Evolutionary conservation across 257 asterid species (phyloP).

Genomic region (Capsicum baccatum): DNA sequence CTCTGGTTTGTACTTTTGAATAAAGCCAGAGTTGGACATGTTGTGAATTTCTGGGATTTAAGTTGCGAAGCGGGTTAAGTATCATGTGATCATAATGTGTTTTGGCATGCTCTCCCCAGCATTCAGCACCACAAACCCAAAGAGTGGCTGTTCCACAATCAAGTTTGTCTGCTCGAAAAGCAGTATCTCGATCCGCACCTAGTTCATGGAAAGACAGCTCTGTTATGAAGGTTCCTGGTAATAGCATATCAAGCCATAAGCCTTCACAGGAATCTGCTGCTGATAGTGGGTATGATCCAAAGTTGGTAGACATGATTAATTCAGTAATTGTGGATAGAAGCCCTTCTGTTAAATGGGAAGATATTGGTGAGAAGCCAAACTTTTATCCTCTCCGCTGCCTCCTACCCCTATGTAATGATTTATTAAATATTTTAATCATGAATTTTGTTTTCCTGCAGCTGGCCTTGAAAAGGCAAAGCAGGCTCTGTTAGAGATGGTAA

Average conservation of each 20-base stretch:
- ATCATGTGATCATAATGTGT: constrained; percentile 21
- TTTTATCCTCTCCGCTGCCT: constrained; percentile 26
- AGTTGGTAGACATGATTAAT: constrained; percentile 89
- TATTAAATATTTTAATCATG: neutral
- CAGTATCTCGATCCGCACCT: constrained; percentile 51
- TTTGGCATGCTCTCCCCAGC: constrained; percentile 46
- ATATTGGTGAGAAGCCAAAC: constrained; percentile 70
- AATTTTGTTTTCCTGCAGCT: constrained; percentile 56
- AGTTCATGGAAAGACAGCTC: constrained; percentile 42
- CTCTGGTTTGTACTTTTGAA: neutral
- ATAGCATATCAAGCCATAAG: constrained; percentile 42
- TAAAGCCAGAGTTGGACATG: constrained; percentile 13
- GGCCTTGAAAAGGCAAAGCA: constrained; percentile 99
- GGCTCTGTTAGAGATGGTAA: constrained; percentile 93
- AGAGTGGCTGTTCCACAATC: constrained; percentile 47
- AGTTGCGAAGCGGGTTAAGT: neutral
- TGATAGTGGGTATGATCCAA: constrained; percentile 70
- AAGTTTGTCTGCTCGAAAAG: constrained; percentile 58
- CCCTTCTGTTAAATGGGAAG: constrained; percentile 99
- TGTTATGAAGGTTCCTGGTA: constrained; percentile 48
- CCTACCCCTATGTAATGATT: constrained; percentile 30
- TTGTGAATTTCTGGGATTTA: constrained; percentile 3
- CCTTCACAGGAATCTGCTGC: constrained; percentile 56
- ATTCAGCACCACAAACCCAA: constrained; percentile 54
- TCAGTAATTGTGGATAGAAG: constrained; percentile 85